Base-by-base conservation (phyloP, 139 green algal species). In the Medakamo hakoo region DNA sequence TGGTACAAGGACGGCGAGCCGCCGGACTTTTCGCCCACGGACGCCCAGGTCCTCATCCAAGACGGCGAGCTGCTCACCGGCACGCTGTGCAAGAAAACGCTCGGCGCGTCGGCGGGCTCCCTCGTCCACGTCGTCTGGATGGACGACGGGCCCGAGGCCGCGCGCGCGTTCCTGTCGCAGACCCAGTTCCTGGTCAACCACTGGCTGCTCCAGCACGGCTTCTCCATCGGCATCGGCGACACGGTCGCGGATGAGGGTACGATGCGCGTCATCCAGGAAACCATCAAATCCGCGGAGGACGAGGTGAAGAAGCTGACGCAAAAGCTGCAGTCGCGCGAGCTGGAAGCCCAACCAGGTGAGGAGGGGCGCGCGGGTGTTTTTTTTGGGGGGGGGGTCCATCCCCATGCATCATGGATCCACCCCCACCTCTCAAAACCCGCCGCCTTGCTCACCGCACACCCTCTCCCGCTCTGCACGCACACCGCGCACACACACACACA, bases 221-320 rank as follows among this genome's bases (percentile, higher is more conserved):
- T 98, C 84, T 87, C 69, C 69, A 96, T 97, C 59, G 93, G 93
- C 30, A 96, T 99, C 68, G 91, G 84, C 4, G 93, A 99, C 77
- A 93, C 90, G 2, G 91, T 99, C 25, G 91, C 93, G 1, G 91
- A 98, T 70, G 73, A 71, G 16, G 63, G 64, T 31, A 99, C 92
- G 48, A 97, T 95, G 85, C 62, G 67, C 4, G 84, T 77, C 63
- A 97, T 99, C 74, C 93, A 88, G 65, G 73, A 88, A 25, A 93
- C 90, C 67, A 97, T 98, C 70, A 73, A 87, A 40, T 73, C 76
- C 68, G 83, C 87, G 48, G 92, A 95, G 84, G 63, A 71, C 55
- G 78, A 90, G 48, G 87, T 95, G 66, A 86, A 92, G 78, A 70
- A 81, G 52, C 80, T 92, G 67, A 94, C 93, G 52, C 74, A 85